Evolutionary conservation across 345 rosid genomes (phyloP).

Genomic region (Murraya paniculata): DNA sequence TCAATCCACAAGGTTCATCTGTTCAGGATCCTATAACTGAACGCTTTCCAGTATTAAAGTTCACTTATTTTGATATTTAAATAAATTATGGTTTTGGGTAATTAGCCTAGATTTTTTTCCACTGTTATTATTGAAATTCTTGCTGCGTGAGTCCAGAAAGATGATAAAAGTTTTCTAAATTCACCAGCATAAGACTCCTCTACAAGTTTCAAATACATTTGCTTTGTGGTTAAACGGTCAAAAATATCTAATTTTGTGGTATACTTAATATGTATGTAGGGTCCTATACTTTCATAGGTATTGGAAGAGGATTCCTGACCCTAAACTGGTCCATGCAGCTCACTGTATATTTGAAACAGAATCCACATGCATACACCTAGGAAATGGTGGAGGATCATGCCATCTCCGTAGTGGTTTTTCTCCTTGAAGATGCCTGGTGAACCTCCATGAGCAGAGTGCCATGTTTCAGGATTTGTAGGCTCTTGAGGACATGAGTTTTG

Average conservation of each 20-base stretch:
- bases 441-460: neutral
- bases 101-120: neutral
- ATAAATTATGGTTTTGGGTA: neutral
- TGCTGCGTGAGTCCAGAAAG: neutral
- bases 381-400: neutral
- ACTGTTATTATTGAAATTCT: neutral
- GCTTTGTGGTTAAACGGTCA: neutral
- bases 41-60: neutral
- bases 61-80: neutral
- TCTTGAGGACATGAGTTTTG: neutral
- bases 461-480: neutral
- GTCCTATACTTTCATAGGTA: neutral
- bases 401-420: neutral
- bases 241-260: neutral
- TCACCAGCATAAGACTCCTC: neutral
- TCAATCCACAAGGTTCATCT: neutral
- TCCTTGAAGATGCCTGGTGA: neutral
- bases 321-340: neutral
- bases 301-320: neutral
- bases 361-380: neutral
- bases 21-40: neutral
- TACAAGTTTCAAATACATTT: neutral
- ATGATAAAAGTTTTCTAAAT: neutral
- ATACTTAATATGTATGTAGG: neutral
- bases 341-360: neutral